Evolutionary conservation across 2,329 filamentous ascomycete species (phyloP).

Genomic region (Emericellopsis cladophorae): DNA sequence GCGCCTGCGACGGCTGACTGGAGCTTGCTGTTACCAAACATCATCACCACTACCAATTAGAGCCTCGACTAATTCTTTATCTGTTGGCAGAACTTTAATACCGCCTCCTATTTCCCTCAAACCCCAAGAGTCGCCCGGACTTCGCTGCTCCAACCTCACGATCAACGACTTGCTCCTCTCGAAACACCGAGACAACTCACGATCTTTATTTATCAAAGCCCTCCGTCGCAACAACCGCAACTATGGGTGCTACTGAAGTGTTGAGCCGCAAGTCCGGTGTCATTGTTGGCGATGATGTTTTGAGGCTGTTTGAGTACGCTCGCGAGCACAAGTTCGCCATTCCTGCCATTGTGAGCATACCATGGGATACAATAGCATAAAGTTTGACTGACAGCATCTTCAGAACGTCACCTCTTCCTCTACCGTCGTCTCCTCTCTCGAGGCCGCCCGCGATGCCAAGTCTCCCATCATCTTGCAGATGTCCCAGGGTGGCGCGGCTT

Average conservation of each 20-base stretch:
- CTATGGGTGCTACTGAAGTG: conserved; percentile 25
- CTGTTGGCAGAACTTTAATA: neutral
- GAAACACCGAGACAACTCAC: conserved; percentile 2
- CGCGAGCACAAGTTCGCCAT: conserved; percentile 82
- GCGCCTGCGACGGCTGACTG: neutral
- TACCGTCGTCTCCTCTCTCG: conserved; percentile 63
- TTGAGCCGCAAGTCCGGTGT: conserved; percentile 39
- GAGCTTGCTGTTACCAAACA: neutral
- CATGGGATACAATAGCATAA: neutral
- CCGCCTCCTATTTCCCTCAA: neutral
- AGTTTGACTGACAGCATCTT: neutral
- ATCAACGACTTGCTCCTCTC: conserved; percentile 1
- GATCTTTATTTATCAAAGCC: conserved; percentile 3
- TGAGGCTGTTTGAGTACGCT: conserved; percentile 74
- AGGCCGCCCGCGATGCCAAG: conserved; percentile 88
- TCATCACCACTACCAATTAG: conserved; percentile 1
- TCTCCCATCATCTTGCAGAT: conserved; percentile 87
- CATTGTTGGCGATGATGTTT: conserved; percentile 41
- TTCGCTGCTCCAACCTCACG: neutral
- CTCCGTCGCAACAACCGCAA: conserved; percentile 12
- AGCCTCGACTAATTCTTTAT: neutral
- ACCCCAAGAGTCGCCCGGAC: neutral
- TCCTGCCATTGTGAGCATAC: conserved; percentile 50
- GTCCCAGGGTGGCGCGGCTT: conserved; percentile 87
- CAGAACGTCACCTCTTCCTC: conserved; percentile 87